phyloP scores from a whole-genome alignment of 345 rosid genomes.

The Hibiscus tridactylites region DNA sequence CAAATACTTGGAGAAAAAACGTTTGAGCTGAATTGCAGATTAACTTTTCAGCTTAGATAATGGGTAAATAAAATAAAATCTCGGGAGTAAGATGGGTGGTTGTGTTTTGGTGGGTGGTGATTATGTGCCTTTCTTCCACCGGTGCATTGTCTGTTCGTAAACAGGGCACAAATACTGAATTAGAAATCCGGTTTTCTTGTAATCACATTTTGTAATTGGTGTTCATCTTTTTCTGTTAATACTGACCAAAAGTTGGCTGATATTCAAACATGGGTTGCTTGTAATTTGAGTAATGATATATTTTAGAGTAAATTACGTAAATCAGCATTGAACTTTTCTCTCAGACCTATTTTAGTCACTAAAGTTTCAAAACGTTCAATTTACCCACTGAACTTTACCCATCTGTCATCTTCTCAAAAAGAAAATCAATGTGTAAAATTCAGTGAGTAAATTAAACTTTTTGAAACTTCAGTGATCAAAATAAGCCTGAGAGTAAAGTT shows the following conservation, averaged over 20 bases:
- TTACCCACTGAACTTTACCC: too few relatives aligned
- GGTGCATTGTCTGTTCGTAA: slow-evolving; percentile 2
- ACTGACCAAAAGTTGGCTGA: not conserved
- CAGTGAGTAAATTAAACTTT: too few relatives aligned
- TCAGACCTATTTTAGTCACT: too few relatives aligned
- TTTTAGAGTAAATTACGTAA: too few relatives aligned
- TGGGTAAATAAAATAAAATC: not conserved
- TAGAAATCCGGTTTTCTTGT: slow-evolving; percentile 6
- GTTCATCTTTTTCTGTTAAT: not conserved
- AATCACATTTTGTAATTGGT: slow-evolving; percentile 11
- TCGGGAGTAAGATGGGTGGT: not conserved
- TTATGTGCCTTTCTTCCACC: not conserved
- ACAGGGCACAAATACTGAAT: not conserved
- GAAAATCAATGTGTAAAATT: too few relatives aligned
- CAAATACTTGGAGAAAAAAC: not conserved
- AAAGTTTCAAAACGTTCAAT: too few relatives aligned
- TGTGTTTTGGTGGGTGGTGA: not conserved
- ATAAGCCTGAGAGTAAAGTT: too few relatives aligned
- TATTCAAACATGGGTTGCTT: not conserved
- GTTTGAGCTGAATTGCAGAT: slow-evolving; percentile 19
- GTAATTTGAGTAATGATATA: not conserved
- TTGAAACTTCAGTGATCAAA: too few relatives aligned
- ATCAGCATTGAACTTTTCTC: too few relatives aligned
- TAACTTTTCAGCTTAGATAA: slow-evolving; percentile 13
- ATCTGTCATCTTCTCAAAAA: too few relatives aligned